Base-by-base conservation (phyloP, 345 rosid species). In the Barbarea vulgaris region DNA sequence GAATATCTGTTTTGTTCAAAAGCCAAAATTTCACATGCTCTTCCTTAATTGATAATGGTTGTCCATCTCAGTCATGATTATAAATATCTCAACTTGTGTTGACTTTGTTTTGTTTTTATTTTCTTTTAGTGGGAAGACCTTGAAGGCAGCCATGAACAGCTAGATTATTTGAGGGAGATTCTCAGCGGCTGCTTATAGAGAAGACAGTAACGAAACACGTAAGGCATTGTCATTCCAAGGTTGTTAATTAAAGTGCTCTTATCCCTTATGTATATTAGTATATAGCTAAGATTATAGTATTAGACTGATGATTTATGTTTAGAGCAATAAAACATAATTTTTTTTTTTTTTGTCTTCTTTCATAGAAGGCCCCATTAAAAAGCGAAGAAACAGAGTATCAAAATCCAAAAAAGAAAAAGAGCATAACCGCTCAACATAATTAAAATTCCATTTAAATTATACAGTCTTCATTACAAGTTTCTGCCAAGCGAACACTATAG, bases 101-200 rank as follows among this genome's bases (percentile, higher is more conserved):
- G 48, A 55, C 54, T 74, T 22, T 46, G 47, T 69, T 61, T 10
- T 46, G 48, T 69, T 62, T 11, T 48, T 41, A 42, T 64, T 54
- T 3, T 42, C 47, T 77, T 77, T 67, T 63, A 92, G 97, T 90
- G 99, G 99, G 97, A 90, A 72, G 93, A 89, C 64, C 87, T 82
- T 79, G 83, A 82, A 85, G 97, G 97, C 31, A 87, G 87, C 19
- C 58, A 78, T 24, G 91, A 90, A 83, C 97, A 95, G 84, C 89
- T 85, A n/a, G 93, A 89, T 3, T 90, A 88, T 82, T 76, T 90
- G 19, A 87, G 99, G 80, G 79, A 78, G 81, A 84, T 91, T 79
- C 91, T 94, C 65, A 56, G 72, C 47, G 88, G 77, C 74, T 84
- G 83, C 73, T 64, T 91, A 22, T 67, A 79, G 78, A 30, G 77